Base-by-base conservation (phyloP, 2,329 filamentous ascomycete genomes). In the Aspergillus ruber region DNA sequence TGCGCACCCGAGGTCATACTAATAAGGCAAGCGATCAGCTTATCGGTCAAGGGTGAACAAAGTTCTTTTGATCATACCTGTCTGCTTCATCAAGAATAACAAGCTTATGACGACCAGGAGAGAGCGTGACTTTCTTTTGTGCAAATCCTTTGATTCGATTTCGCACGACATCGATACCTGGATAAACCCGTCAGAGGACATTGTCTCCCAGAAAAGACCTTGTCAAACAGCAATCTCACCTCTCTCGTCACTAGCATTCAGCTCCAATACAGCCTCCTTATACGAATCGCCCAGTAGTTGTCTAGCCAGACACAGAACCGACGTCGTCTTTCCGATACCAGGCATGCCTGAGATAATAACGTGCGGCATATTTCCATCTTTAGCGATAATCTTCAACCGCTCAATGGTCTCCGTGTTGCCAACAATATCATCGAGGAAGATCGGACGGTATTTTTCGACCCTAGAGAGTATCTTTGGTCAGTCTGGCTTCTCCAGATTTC, bases 291-390 rank as follows among this genome's bases (percentile, higher is more conserved):
- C 93, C 2, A 98, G 77, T 50, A 98, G 73, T 66, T 97, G 91
- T 50, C 91, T 82, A 15, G 93, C 93, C 42, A 98, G 81, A 66
- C 93, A 97, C 51, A 97, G 75, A 47, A 98, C 85, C 47, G 90
- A 95, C 0, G 93, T 97, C 3, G 93, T 98, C 76, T 98, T 98
- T 69, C 93, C 93, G 63, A 97, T 98, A 64, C 93, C 93, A 17
- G 93, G 93, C 90, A 95, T 97, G 50, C 93, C 93, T n/a, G 89
- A 95, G 62, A 98, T 97, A 71, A 98, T 97, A 63, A 98, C 83
- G 72, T 98, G 93, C 2, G 93, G 93, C 90, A 98, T 96, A 72
- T 98, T 98, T 59, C 93, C 93, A 73, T 97, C 93, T 70, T 90
- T 93, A 42, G 93, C 90, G 60, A 98, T 97, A 62, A 98, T 97